Evolutionary conservation across 345 rosid genomes (phyloP).

Genomic region (Aegle marmelos): DNA sequence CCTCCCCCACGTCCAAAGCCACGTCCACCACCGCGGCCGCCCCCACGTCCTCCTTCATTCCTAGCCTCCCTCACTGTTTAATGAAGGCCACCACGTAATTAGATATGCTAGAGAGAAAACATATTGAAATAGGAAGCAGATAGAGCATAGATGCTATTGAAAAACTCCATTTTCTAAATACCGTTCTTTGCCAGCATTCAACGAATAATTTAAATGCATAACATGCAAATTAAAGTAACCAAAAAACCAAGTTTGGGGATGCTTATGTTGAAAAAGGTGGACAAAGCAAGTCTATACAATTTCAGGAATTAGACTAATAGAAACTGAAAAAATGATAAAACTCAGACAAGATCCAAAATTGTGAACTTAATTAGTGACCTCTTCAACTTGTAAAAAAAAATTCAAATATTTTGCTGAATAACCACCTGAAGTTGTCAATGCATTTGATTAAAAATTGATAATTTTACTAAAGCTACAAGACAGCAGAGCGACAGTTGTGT

Average conservation of each 20-base stretch:
- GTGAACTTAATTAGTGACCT: background rate
- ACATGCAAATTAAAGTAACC: background rate
- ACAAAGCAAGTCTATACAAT: background rate
- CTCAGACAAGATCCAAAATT: no score
- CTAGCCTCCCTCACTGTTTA: conserved; percentile 70
- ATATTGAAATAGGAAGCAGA: background rate
- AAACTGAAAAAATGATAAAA: background rate
- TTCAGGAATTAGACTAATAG: background rate
- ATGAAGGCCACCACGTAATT: conserved; percentile 3
- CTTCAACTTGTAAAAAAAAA: background rate
- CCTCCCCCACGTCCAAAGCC: conserved; percentile 62
- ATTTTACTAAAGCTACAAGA: background rate
- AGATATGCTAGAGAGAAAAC: background rate
- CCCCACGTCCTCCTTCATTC: conserved; percentile 69
- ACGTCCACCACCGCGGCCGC: conserved; percentile 50
- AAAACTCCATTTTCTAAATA: background rate
- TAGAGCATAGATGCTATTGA: no score
- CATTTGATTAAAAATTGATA: background rate
- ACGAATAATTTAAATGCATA: background rate
- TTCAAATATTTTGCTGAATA: background rate
- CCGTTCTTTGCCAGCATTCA: background rate
- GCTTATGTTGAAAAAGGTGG: background rate
- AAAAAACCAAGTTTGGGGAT: background rate
- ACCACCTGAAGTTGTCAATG: background rate
- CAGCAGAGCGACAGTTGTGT: no score